Percentiles rank a stretch among this genome's conserved stretches.
Conservation (phyloP, 306 rosid genomes). For the Castanospermum australe region DNA sequence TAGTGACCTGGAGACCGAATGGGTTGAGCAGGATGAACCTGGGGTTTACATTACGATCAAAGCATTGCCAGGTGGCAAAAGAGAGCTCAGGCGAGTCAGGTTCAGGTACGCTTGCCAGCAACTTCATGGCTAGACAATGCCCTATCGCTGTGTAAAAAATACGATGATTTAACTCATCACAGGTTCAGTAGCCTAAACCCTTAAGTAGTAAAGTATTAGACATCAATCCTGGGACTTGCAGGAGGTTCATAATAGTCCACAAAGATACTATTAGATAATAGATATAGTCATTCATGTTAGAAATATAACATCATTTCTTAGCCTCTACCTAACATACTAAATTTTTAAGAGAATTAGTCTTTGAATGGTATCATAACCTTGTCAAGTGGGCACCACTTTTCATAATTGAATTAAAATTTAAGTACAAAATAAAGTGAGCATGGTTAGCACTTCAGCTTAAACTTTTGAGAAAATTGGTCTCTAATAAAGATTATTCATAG, state of each 20-base stretch:
- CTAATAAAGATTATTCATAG: not conserved
- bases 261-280: not conserved
- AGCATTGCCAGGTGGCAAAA: slow-evolving; percentile 39
- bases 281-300: not conserved
- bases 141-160: not conserved
- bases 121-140: not conserved
- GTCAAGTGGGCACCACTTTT: not conserved
- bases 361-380: not conserved
- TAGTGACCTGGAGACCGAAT: slow-evolving; percentile 37
- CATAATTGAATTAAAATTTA: not conserved
- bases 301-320: not conserved
- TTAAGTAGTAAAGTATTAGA: not conserved
- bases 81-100: slow-evolving; percentile 38
- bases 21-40: slow-evolving; percentile 43
- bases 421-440: not conserved
- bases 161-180: not conserved
- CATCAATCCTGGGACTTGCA: not conserved
- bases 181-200: not conserved
- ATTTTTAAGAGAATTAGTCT: not conserved
- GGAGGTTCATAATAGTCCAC: not conserved
- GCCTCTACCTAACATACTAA: not conserved
- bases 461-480: not conserved
- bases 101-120: slow-evolving; percentile 29
- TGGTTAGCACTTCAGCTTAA: not conserved
- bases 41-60: slow-evolving; percentile 37